These are phyloP conservation scores for Uncinocarpus reesii DNA, from an alignment of 2,329 filamentous ascomycete genomes.

Conservation along the genomic window DNA sequence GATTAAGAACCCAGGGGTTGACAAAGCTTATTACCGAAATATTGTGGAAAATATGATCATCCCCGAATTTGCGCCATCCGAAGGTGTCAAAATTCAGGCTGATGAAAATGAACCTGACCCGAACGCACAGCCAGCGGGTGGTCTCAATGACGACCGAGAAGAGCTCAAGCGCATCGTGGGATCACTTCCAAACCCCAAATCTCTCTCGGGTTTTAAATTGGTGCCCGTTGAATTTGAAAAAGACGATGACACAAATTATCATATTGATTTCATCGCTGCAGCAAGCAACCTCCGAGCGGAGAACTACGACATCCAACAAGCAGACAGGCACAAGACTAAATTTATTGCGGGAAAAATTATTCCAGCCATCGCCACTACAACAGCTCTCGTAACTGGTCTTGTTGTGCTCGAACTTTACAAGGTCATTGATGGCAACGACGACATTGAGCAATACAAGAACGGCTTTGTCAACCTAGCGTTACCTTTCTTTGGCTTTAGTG, in stretches of 20 bases:
- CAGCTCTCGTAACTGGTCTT: slow-evolving; percentile 85
- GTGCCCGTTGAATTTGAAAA: slow-evolving; percentile 95
- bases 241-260: slow-evolving; percentile 93
- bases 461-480: slow-evolving; percentile 93
- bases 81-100: slow-evolving; percentile 90
- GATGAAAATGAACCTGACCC: slow-evolving; percentile 92
- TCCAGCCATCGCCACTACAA: slow-evolving; percentile 94
- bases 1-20: slow-evolving; percentile 71
- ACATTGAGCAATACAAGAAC: slow-evolving; percentile 98
- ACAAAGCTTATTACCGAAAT: slow-evolving; percentile 61
- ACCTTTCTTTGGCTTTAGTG: slow-evolving; percentile 96
- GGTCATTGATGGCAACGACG: slow-evolving; percentile 88
- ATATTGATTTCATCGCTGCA: slow-evolving; percentile 98
- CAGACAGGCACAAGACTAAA: slow-evolving; percentile 95
- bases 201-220: slow-evolving; percentile 77
- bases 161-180: slow-evolving; percentile 63
- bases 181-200: slow-evolving; percentile 66
- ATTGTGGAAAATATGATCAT: slow-evolving; percentile 89
- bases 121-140: slow-evolving; percentile 51
- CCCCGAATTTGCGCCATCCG: slow-evolving; percentile 83
- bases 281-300: slow-evolving; percentile 92
- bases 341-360: slow-evolving; percentile 99
- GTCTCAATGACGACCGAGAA: slow-evolving; percentile 58
- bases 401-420: slow-evolving; percentile 93
- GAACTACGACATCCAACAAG: slow-evolving; percentile 92